Base-by-base conservation (phyloP, 2,329 filamentous ascomycete genomes). In the Pseudofabraea citricarpa region DNA sequence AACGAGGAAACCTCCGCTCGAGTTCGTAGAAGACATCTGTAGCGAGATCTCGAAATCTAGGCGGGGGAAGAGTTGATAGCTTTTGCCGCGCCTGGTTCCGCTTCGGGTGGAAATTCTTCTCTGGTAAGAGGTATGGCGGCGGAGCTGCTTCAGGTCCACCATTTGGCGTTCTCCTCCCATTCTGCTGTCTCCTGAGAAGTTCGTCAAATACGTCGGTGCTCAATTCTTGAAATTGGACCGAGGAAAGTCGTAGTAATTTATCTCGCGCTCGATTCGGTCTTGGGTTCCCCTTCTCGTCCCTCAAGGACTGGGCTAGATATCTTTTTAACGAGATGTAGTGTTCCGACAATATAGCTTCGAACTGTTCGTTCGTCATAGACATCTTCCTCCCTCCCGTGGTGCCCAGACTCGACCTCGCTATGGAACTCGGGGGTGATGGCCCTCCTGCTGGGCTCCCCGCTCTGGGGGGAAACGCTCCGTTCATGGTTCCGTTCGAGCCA, bases 151-250 rank as follows among this genome's bases (percentile, higher is more conserved):
- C 72, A 37, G 72, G 71, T 16, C 68, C 66, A 19, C 72, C 71
- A 53, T 73, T 76, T 18, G 75, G 70, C 13, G 73, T 70, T 43
- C 70, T 69, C 48, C 79, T 69, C 42, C 75, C 75, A 40, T 74
- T 74, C 52, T 86, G 79, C 65, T 97, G 90, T 51, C 93, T 81
- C 47, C 93, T 84, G 54, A 94, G 75, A 52, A 97, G 74, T 68
- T 98, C 93, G 66, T 98, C 93, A 67, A 87, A 97, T 31, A 98
- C 91, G 68, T 98, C 93, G 45, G 91, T 97, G 67, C 90, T 96
- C 50, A 98, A 77, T 69, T 98, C 93, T 66, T 95, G 89, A 65
- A 98, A 97, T 65, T 98, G 93, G 21, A 95, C 88, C 1, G 85
- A 74, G 1, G 90, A 95, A 40, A 98, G 76, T 46, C 91, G 82